Evolutionary conservation across 345 rosid genomes (phyloP).

Genomic region (Ricinus communis): DNA sequence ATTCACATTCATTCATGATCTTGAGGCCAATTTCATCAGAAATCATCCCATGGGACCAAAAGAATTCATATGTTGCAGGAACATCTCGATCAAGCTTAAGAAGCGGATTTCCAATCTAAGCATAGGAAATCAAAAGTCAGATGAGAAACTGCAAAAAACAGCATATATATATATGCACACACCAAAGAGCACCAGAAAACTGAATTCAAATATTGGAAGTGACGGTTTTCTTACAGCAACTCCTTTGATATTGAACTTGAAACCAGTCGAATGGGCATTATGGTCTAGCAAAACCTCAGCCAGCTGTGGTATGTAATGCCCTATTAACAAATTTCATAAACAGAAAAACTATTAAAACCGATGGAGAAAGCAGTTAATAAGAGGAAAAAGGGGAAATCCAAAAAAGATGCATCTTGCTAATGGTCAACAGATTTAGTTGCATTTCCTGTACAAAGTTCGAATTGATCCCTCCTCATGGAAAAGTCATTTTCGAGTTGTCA

Average conservation of each 20-base stretch:
- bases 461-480: background rate
- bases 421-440: background rate
- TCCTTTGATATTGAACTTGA: slow-evolving; percentile 88
- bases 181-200: slow-evolving; percentile 10
- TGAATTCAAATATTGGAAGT: background rate
- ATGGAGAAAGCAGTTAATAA: background rate
- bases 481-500: background rate
- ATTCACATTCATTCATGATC: slow-evolving; percentile 73
- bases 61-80: slow-evolving; percentile 72
- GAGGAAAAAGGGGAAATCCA: background rate
- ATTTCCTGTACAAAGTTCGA: background rate
- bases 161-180: background rate
- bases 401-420: background rate
- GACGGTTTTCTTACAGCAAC: slow-evolving; percentile 72
- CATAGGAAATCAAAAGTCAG: slow-evolving; percentile 9
- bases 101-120: slow-evolving; percentile 88
- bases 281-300: slow-evolving; percentile 69
- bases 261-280: slow-evolving; percentile 53
- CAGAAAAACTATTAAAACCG: background rate
- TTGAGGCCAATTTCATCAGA: slow-evolving; percentile 81
- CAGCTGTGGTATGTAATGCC: slow-evolving; percentile 91
- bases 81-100: slow-evolving; percentile 71
- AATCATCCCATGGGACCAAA: slow-evolving; percentile 96
- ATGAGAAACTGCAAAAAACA: background rate
- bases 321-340: slow-evolving; percentile 32